These are phyloP conservation scores for Henckelia pumila DNA, from an alignment of 257 asterid species.

Conservation along the genomic window DNA sequence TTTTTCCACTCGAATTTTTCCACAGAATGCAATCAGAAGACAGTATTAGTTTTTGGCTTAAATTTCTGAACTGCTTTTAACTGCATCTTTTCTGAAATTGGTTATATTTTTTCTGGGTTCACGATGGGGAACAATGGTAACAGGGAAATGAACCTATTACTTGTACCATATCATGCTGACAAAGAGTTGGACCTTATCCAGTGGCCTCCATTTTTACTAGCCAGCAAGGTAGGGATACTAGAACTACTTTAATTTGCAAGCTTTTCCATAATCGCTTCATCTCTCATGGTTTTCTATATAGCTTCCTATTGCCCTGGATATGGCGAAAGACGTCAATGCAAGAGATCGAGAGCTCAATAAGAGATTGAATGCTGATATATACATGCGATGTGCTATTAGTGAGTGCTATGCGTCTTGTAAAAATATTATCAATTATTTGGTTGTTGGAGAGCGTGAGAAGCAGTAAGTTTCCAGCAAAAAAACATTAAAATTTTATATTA, in stretches of 20 bases:
- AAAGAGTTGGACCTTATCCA: conserved; percentile 84
- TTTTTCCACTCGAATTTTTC: neutral
- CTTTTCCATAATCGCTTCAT: conserved; percentile 1
- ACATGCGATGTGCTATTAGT: conserved; percentile 84
- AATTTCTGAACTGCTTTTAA: conserved; percentile 6
- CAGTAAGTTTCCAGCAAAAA: conserved; percentile 49
- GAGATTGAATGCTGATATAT: conserved; percentile 66
- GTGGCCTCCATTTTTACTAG: conserved; percentile 98
- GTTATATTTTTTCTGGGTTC: neutral
- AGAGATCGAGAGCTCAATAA: conserved; percentile 88
- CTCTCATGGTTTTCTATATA: conserved; percentile 29
- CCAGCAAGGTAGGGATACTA: conserved; percentile 73
- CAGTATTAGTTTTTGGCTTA: neutral
- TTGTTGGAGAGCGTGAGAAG: conserved; percentile 72
- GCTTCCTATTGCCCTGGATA: conserved; percentile 97
- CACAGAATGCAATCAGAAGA: neutral
- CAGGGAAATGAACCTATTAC: conserved; percentile 90
- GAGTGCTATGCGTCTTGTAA: conserved; percentile 92
- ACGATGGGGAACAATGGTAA: conserved; percentile 7
- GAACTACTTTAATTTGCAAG: conserved; percentile 24
- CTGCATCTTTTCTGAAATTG: neutral
- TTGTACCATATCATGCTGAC: conserved; percentile 93
- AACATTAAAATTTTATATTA: conserved; percentile 1
- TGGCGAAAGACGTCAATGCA: conserved; percentile 93
- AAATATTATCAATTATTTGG: conserved; percentile 74